A percentile compares a stretch with the other conserved stretches of the same genome.
phyloP scores from a whole-genome alignment of 1,284 basidiomycete species.

The Ceratobasidium sp. region DNA sequence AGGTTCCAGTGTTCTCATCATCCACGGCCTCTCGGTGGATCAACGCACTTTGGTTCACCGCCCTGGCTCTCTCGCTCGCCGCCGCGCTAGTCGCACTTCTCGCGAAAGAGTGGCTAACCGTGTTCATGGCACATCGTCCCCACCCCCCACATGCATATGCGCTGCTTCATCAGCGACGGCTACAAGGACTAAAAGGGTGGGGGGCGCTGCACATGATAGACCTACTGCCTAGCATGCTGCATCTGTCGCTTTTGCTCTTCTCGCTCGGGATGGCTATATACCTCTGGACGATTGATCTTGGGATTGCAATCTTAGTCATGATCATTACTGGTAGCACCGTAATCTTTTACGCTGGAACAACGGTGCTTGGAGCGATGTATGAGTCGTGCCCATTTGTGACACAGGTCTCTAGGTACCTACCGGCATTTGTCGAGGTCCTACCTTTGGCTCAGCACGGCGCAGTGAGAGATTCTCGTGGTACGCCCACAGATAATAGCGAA shows the following conservation, averaged over 20 bases:
- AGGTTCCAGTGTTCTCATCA: neutral
- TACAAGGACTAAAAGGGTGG: conserved; percentile 33
- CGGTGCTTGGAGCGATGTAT: neutral
- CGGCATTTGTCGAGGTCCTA: too few relatives aligned
- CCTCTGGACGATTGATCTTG: conserved; percentile 6
- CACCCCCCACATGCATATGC: neutral
- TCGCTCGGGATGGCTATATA: conserved; percentile 15
- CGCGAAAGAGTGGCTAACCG: conserved; percentile 23
- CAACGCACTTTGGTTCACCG: conserved; percentile 26
- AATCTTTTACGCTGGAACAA: neutral
- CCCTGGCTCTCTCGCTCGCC: conserved; percentile 8
- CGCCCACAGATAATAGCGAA: neutral
- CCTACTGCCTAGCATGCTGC: conserved; percentile 30
- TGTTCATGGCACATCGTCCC: neutral
- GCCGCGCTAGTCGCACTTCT: conserved; percentile 23
- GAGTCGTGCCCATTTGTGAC: conserved; percentile 15
- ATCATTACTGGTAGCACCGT: neutral
- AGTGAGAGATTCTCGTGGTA: neutral
- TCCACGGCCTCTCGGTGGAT: neutral
- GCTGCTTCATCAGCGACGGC: neutral
- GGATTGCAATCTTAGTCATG: conserved; percentile 1
- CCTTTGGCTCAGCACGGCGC: too few relatives aligned
- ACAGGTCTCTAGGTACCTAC: neutral
- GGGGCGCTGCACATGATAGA: conserved; percentile 25
- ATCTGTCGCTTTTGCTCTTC: conserved; percentile 42